phyloP scores from a whole-genome alignment of 164 flowering plant species.

The Macadamia integrifolia region DNA sequence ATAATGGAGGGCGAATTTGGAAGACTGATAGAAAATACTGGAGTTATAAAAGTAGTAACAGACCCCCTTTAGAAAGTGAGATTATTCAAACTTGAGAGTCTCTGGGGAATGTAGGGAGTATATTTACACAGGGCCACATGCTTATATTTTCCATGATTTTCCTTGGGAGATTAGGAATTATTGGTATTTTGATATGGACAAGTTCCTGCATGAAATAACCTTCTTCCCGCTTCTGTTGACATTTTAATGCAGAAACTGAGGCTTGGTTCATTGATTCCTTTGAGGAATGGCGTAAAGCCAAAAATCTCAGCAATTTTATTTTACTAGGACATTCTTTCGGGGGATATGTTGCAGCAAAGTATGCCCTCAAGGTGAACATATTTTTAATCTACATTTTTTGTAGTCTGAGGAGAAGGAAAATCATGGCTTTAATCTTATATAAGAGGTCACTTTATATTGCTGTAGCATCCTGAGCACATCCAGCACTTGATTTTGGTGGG shows the following conservation, averaged over 20 bases:
- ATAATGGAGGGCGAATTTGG: too few species aligned
- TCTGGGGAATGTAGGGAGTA: too few species aligned
- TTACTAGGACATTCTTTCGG: slow-evolving; percentile 98
- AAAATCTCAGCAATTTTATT: slow-evolving; percentile 80
- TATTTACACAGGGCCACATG: neutral
- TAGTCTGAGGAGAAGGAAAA: neutral
- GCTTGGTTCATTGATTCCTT: slow-evolving; percentile 97
- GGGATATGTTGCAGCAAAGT: slow-evolving; percentile 95
- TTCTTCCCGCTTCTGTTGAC: neutral
- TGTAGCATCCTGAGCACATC: slow-evolving; percentile 91
- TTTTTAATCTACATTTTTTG: slow-evolving; percentile 1
- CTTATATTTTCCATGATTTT: neutral
- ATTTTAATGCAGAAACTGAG: slow-evolving; percentile 72
- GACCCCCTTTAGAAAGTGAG: too few species aligned
- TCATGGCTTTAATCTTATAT: neutral
- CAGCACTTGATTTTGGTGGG: slow-evolving; percentile 89
- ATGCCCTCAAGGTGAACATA: slow-evolving; percentile 81
- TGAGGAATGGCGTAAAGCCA: slow-evolving; percentile 97
- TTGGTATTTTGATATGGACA: too few species aligned
- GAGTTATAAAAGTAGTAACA: too few species aligned
- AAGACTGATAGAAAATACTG: too few species aligned
- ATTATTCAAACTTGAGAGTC: too few species aligned
- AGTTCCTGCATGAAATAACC: neutral
- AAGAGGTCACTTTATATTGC: slow-evolving; percentile 12
- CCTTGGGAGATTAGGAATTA: neutral